Conservation (phyloP, 495 filamentous ascomycete genomes). For the Penicillium lividum region DNA sequence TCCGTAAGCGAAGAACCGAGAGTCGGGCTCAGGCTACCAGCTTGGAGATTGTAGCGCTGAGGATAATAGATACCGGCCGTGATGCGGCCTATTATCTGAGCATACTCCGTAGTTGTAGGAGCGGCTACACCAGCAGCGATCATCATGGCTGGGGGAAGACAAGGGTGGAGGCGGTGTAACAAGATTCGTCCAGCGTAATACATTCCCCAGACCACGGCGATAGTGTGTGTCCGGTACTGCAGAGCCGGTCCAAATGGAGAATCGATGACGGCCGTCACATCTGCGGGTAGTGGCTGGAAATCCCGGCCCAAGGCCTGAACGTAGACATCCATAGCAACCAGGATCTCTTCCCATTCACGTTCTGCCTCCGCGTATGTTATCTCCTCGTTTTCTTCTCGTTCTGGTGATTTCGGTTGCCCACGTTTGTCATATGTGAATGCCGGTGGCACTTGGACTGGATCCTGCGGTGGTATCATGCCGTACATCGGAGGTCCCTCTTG, state of each 20-base stretch:
- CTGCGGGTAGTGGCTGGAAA: conserved; percentile 76
- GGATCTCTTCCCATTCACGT: conserved; percentile 77
- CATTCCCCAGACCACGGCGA: conserved; percentile 80
- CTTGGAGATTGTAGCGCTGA: conserved; percentile 58
- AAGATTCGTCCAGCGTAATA: conserved; percentile 82
- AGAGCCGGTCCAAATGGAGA: conserved; percentile 83
- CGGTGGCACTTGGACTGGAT: conserved; percentile 40
- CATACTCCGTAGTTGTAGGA: conserved; percentile 63
- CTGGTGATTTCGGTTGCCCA: conserved; percentile 17
- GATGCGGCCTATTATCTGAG: conserved; percentile 77
- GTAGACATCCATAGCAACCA: conserved; percentile 67
- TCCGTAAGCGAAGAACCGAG: conserved; percentile 82
- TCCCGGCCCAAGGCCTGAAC: conserved; percentile 66
- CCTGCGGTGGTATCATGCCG: conserved; percentile 51
- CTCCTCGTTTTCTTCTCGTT: conserved; percentile 55
- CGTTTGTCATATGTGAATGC: conserved; percentile 37
- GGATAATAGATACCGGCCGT: conserved; percentile 70
- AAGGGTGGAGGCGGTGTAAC: conserved; percentile 74
- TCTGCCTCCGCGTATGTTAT: conserved; percentile 67
- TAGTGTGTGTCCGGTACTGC: conserved; percentile 81
- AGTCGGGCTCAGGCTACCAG: conserved; percentile 68
- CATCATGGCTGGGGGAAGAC: conserved; percentile 91
- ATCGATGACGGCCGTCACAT: conserved; percentile 60
- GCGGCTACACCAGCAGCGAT: conserved; percentile 75
- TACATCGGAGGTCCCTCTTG: conserved; percentile 45